These are phyloP conservation scores for Singerocomus inundabilis DNA, from an alignment of 1,284 basidiomycete species.

Conservation along the genomic window DNA sequence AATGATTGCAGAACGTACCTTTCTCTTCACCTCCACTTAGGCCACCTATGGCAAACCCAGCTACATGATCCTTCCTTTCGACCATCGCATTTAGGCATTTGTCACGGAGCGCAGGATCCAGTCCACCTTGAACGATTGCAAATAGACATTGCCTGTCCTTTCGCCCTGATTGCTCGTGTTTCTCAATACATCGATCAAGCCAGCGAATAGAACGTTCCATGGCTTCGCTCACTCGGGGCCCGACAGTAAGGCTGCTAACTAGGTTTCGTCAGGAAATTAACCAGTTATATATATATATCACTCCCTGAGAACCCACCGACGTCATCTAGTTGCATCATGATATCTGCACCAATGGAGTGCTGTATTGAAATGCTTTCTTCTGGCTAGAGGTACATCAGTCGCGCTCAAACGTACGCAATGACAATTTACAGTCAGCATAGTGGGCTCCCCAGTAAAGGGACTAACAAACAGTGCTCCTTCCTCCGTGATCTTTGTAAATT, in stretches of 20 bases:
- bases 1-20: constrained; percentile 43
- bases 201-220: constrained; percentile 81
- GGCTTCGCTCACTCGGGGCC: constrained; percentile 78
- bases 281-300: background rate
- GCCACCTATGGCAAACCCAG: constrained; percentile 83
- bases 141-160: constrained; percentile 73
- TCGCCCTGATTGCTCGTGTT: constrained; percentile 66
- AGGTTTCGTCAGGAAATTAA: constrained; percentile 4
- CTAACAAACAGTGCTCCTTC: constrained; percentile 81
- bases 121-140: constrained; percentile 84
- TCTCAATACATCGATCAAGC: constrained; percentile 80
- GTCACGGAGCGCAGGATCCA: constrained; percentile 66
- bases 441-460: constrained; percentile 79
- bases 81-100: constrained; percentile 80
- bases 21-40: constrained; percentile 86
- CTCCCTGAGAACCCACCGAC: constrained; percentile 56
- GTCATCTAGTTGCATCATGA: constrained; percentile 90
- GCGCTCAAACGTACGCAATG: background rate
- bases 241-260: constrained; percentile 74
- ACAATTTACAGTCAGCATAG: constrained; percentile 75
- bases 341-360: constrained; percentile 84
- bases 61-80: constrained; percentile 62
- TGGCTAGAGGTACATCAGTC: constrained; percentile 48
- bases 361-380: constrained; percentile 85
- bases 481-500: constrained; percentile 82